Conservation (phyloP, 2,329 filamentous ascomycete species). For the Ascocoryne sarcoides region DNA sequence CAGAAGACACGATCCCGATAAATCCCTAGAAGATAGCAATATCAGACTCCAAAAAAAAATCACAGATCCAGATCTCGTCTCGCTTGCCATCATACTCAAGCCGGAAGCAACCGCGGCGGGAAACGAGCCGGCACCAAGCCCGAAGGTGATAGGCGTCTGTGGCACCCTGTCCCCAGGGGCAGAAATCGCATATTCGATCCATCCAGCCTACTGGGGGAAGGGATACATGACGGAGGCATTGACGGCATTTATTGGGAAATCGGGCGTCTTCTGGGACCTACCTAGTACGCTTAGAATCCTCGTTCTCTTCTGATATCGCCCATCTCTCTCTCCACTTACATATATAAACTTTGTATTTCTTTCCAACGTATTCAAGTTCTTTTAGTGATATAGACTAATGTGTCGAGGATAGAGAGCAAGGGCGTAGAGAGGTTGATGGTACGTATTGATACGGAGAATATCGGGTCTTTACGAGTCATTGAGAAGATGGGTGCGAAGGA, state of each 20-base stretch:
- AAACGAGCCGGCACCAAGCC: conserved; percentile 19
- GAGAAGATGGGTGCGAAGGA: conserved; percentile 15
- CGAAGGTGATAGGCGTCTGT: conserved; percentile 4
- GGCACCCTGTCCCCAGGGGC: conserved; percentile 4
- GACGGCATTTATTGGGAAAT: conserved; percentile 9
- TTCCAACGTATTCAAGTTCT: no score
- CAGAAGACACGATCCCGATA: conserved; percentile 4
- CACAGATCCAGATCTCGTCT: conserved; percentile 15
- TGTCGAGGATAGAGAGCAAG: conserved; percentile 12
- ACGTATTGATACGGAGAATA: conserved; percentile 17
- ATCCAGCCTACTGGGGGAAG: conserved; percentile 11
- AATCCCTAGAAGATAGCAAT: conserved; percentile 5
- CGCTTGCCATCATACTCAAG: conserved; percentile 12
- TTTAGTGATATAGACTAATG: no score
- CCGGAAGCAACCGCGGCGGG: neutral
- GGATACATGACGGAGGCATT: conserved; percentile 19
- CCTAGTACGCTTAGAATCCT: no score
- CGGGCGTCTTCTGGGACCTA: conserved; percentile 14
- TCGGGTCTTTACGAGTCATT: conserved; percentile 15
- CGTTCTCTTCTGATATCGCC: no score
- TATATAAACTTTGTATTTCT: no score
- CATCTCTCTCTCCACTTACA: no score
- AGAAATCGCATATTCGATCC: conserved; percentile 11
- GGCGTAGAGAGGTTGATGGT: conserved; percentile 14
- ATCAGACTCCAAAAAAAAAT: conserved; percentile 4